Evolutionary conservation across 2,329 filamentous ascomycete genomes (phyloP), one percentile per base, ranked within the genome.

Genomic region (Fusarium sororula): DNA sequence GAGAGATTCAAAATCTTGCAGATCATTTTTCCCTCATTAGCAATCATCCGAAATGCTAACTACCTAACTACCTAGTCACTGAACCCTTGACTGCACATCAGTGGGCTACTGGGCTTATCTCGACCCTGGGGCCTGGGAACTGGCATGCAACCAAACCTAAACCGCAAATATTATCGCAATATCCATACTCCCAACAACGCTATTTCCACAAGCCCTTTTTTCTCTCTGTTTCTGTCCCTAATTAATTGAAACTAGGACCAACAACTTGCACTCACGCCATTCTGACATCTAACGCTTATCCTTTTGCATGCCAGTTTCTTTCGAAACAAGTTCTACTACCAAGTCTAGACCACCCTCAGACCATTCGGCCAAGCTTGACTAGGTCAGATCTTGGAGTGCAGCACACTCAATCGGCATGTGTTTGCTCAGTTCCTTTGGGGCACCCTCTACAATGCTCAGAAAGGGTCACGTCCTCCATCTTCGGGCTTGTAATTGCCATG

Each of bases 1-100:
- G n/a, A 35, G 54, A 57, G 48, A 28, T 15, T 37, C 32, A 51
- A 58, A 58, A 28, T 26, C 18, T 26, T 37, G 58, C 38, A 57
- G 39, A 69, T 65, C 66, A 47, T 37, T 35, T 38, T 60, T 15
- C 47, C 66, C 26, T 53, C 20, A 26, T 58, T 28, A n/a, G 28
- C 30, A 47, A 37, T 26, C 63, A 45, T 55, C 45, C 8, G 15
- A 55, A 38, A 30, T 22, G 45, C 44, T 42, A 37, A 41, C 32
- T 20, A 30, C 28, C 28, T 30, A 24, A 24, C 4, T n/a, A n/a
- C n/a, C 4, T 24, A 38, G 32, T 35, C 32, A 37, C 48, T 30
- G 14, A 20, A 57, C 51, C 51, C 35, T 55, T 55, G 51, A 18
- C 51, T 53, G 65, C 66, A 65, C 67, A 70, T 65, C 67, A 70